Base-by-base conservation (phyloP, 73 alveolate species). In the Paramecium primaurelia region DNA sequence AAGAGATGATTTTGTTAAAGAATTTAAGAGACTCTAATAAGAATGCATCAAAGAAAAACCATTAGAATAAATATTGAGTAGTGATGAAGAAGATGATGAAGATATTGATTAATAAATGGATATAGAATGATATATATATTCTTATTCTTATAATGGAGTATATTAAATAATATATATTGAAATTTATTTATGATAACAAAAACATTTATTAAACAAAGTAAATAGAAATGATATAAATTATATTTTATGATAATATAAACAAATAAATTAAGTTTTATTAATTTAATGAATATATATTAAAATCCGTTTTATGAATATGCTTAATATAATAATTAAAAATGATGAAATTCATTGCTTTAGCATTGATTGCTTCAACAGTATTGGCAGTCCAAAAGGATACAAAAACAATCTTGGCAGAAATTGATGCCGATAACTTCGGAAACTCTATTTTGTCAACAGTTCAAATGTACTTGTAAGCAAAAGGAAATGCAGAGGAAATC, bases 391-490 rank as follows among this genome's bases (percentile, higher is more conserved):
- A 40, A 28, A 80, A 80, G 58, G 91, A 80, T 42, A 80, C 91
- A 20, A 80, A 80, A 44, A 80, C 91, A 25, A 45, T 80, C 14
- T 80, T 80, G 58, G 91, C 91, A 40, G 91, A 80, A 44, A 80
- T 80, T 45, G 91, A 80, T 80, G 91, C 91, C 18, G 91, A 80
- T 47, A 80, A 80, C 91, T 80, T 80, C 26, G 91, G 91, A 32
- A 80, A 80, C 58, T 45, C 91, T 20, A 80, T 80, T 49, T 36
- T 80, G 34, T 80, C 91, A 80, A 80, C 91, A 25, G 91, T 80
- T 32, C 30, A 80, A 80, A 45, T 80, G 91, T 80, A 80, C 91
- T 28, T 80, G 18, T 32, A 47, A 14, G 91, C 91, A 45, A 80
- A 49, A 47, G 91, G 91, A 80, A 80, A 80, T 42, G 91, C 91